Evolutionary conservation across 768 basidiomycete genomes (phyloP).

Genomic region (Hericium erinaceus): DNA sequence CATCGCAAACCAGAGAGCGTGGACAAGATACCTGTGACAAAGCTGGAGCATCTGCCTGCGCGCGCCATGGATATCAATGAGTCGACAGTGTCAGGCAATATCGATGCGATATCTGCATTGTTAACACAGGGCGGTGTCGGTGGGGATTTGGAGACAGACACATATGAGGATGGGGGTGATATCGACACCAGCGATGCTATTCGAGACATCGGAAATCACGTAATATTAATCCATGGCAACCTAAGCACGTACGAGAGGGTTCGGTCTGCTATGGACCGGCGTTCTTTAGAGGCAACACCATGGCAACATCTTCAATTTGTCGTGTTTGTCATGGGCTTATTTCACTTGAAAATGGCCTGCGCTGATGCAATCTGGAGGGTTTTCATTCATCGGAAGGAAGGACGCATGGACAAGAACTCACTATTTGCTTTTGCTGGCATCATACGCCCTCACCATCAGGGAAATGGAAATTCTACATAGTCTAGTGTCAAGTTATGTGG

Average conservation of each 20-base stretch:
- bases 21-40: neutral
- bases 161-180: too few species aligned
- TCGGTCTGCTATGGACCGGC: neutral
- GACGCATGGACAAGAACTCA: conserved; percentile 8
- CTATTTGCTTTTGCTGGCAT: conserved; percentile 8
- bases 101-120: neutral
- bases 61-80: neutral
- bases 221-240: neutral
- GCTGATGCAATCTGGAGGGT: conserved; percentile 5
- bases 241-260: neutral
- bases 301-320: neutral
- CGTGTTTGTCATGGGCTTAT: conserved; percentile 18
- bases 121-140: neutral
- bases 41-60: neutral
- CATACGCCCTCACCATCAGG: conserved; percentile 18
- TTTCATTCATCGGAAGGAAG: conserved; percentile 2
- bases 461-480: too few species aligned
- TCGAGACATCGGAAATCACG: neutral
- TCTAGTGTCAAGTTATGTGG: too few species aligned
- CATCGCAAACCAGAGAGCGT: neutral
- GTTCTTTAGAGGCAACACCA: neutral
- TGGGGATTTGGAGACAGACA: too few species aligned
- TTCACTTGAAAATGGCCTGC: conserved; percentile 25
- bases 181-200: too few species aligned
- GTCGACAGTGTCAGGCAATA: neutral